Percentiles rank a stretch among this genome's conserved stretches.
These are phyloP conservation scores for Trichoderma sp. DNA, from an alignment of 2,329 filamentous ascomycete genomes.

Conservation along the genomic window DNA sequence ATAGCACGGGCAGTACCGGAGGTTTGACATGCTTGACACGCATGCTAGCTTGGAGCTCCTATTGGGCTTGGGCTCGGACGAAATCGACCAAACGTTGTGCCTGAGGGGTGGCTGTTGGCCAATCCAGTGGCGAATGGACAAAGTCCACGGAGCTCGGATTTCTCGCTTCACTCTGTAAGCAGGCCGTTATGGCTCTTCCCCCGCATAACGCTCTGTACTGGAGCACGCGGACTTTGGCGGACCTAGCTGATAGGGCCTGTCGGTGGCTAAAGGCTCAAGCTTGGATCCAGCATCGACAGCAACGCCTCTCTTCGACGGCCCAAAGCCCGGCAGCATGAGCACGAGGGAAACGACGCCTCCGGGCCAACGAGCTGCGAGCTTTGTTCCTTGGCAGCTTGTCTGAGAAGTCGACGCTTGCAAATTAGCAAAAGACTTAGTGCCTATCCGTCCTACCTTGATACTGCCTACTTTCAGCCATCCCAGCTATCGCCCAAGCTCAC, in stretches of 20 bases:
- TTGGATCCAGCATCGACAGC: neutral
- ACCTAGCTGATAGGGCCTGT: constrained; percentile 9
- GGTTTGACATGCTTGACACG: neutral
- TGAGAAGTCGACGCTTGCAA: neutral
- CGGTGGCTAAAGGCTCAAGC: neutral
- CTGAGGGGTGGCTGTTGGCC: neutral
- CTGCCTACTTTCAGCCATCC: neutral
- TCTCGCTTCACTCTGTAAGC: constrained; percentile 21
- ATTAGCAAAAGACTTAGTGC: neutral
- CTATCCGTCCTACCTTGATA: neutral
- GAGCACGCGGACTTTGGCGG: constrained; percentile 1
- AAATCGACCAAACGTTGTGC: constrained; percentile 4
- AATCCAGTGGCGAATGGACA: constrained; percentile 12
- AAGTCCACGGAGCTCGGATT: constrained; percentile 21
- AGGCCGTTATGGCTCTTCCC: constrained; percentile 11
- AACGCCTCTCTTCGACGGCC: neutral
- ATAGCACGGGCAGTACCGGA: constrained; percentile 19
- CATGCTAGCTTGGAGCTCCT: neutral
- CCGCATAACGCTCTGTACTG: constrained; percentile 18
- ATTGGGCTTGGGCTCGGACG: constrained; percentile 12
- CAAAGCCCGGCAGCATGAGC: neutral
- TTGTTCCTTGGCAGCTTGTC: neutral
- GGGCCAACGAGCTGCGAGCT: neutral
- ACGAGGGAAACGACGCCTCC: neutral
- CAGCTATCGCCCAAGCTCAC: neutral